phyloP scores from a whole-genome alignment of 768 basidiomycete genomes.

The Cytidiella melzeri region DNA sequence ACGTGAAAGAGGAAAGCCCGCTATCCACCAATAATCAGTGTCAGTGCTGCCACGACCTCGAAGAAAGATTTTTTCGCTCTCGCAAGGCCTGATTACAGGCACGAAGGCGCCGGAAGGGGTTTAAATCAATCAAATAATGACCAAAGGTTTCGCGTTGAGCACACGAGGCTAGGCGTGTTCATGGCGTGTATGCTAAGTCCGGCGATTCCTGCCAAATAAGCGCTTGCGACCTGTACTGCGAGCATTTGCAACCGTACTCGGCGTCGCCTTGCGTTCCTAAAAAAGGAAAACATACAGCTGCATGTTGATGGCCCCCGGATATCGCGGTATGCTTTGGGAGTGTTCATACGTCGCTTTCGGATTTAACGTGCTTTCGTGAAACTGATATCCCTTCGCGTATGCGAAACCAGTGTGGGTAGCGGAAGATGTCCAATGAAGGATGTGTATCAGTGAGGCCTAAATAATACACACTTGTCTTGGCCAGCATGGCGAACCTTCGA shows the following conservation, averaged over 20 bases:
- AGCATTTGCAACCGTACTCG: not conserved
- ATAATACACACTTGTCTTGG: not conserved
- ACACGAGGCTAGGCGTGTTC: conserved; percentile 12
- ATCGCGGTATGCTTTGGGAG: not conserved
- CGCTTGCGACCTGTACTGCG: not conserved
- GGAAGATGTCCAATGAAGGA: not conserved
- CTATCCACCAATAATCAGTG: not conserved
- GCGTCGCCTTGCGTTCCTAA: not conserved
- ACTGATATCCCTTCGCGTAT: too few species aligned
- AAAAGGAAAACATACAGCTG: conserved; percentile 4
- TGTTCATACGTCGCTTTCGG: not conserved
- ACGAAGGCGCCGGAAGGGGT: conserved; percentile 1
- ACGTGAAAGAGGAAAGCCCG: too few species aligned
- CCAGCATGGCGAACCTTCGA: not conserved
- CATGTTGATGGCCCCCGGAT: conserved; percentile 1
- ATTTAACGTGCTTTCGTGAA: too few species aligned
- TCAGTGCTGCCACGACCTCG: not conserved
- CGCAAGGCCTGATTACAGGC: not conserved
- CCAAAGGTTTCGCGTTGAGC: conserved; percentile 6
- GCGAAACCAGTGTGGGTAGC: not conserved
- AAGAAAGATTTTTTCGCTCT: not conserved
- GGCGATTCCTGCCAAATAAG: not conserved
- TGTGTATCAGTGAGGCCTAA: not conserved
- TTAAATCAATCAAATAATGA: conserved; percentile 11
- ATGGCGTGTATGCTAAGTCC: conserved; percentile 1